Evolutionary conservation across 129 eudicot genomes (phyloP).

Genomic region (Tagetes erecta): DNA sequence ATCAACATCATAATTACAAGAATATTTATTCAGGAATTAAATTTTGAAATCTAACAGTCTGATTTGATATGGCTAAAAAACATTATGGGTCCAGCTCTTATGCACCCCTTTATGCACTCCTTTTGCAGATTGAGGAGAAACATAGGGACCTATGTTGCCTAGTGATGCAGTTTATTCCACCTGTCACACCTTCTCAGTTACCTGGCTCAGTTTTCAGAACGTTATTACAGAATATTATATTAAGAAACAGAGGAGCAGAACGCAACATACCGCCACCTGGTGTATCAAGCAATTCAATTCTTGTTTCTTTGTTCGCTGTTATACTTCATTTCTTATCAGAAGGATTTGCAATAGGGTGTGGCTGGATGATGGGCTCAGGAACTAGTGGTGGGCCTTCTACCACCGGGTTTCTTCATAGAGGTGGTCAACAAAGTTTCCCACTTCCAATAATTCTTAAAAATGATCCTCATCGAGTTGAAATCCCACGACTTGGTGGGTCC

Average conservation of each 20-base stretch:
- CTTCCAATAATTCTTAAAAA: slow-evolving; percentile 74
- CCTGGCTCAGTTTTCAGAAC: slow-evolving; percentile 93
- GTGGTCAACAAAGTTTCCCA: slow-evolving; percentile 90
- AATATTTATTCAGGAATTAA: background rate
- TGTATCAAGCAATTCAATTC: slow-evolving; percentile 79
- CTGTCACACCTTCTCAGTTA: slow-evolving; percentile 75
- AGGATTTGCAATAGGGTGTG: slow-evolving; percentile 63
- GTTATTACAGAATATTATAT: slow-evolving; percentile 64
- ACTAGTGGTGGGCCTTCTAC: slow-evolving; percentile 38
- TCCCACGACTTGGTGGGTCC: slow-evolving; percentile 90
- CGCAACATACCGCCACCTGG: slow-evolving; percentile 80
- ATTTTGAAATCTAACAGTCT: background rate
- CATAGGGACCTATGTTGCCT: slow-evolving; percentile 90
- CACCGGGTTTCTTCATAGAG: slow-evolving; percentile 91
- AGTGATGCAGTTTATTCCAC: slow-evolving; percentile 92
- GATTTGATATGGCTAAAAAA: background rate
- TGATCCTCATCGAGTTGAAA: slow-evolving; percentile 80
- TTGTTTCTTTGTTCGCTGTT: slow-evolving; percentile 76
- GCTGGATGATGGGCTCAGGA: slow-evolving; percentile 64
- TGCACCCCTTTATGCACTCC: background rate
- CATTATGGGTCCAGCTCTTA: slow-evolving; percentile 7
- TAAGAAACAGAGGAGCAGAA: slow-evolving; percentile 92
- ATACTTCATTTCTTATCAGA: slow-evolving; percentile 89
- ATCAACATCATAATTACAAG: background rate
- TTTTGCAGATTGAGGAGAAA: slow-evolving; percentile 94